These are phyloP conservation scores for Suillus luteus DNA, from an alignment of 768 basidiomycete species.

Conservation along the genomic window DNA sequence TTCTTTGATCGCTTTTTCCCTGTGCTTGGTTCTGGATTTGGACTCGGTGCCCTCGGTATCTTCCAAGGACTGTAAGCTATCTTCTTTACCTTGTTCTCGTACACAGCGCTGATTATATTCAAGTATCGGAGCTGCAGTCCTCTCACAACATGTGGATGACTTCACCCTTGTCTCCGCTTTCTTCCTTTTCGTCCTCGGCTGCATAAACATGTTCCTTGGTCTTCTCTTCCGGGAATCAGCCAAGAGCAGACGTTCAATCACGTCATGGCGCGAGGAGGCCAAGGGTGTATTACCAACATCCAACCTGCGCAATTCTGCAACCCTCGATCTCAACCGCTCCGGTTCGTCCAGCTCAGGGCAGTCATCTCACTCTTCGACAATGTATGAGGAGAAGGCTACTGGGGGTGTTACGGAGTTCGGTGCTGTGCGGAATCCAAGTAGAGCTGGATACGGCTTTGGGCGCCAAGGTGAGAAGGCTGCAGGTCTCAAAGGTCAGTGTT, in stretches of 20 bases:
- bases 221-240: conserved; percentile 69
- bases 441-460: conserved; percentile 74
- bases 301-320: conserved; percentile 33
- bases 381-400: conserved; percentile 31
- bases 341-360: conserved; percentile 25
- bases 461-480: conserved; percentile 77
- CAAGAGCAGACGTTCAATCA: conserved; percentile 63
- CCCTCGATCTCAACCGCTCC: conserved; percentile 26
- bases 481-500: conserved; percentile 51
- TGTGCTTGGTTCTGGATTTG: conserved; percentile 80
- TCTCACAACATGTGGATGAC: conserved; percentile 79
- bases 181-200: conserved; percentile 90
- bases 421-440: conserved; percentile 28
- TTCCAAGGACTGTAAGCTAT: conserved; percentile 78
- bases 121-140: conserved; percentile 69
- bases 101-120: conserved; percentile 13
- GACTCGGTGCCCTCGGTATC: conserved; percentile 83
- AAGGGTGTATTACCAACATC: conserved; percentile 52
- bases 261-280: conserved; percentile 58
- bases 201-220: conserved; percentile 79
- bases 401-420: conserved; percentile 25
- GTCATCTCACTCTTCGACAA: conserved; percentile 30
- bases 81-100: conserved; percentile 4
- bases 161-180: conserved; percentile 92
- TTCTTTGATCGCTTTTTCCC: conserved; percentile 89